phyloP scores from a whole-genome alignment of 257 asterid genomes.

The Lycium ferocissimum region DNA sequence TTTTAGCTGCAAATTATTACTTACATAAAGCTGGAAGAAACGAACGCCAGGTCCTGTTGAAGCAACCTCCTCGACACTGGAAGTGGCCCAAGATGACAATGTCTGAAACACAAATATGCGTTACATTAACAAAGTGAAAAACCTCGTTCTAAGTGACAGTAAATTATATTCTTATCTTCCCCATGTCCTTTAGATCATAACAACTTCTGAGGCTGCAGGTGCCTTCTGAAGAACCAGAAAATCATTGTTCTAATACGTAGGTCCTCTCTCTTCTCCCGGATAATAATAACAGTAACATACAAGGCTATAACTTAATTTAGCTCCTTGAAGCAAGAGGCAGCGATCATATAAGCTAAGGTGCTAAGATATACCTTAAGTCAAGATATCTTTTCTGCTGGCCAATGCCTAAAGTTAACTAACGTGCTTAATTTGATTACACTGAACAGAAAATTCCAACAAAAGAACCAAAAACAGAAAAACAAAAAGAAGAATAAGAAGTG shows the following conservation, averaged over 20 bases:
- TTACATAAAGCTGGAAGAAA: conserved; percentile 60
- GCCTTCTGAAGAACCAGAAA: background rate
- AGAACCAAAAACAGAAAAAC: background rate
- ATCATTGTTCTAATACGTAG: background rate
- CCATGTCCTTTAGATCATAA: background rate
- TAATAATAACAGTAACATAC: background rate
- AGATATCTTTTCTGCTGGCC: background rate
- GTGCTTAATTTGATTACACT: background rate
- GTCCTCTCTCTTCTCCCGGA: background rate
- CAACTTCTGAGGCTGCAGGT: background rate
- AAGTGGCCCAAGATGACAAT: conserved; percentile 67
- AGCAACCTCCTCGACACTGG: conserved; percentile 90
- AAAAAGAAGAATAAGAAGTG: background rate
- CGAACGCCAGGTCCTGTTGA: conserved; percentile 69
- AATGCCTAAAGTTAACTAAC: background rate
- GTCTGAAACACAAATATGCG: conserved; percentile 59
- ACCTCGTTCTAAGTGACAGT: background rate
- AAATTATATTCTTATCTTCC: background rate
- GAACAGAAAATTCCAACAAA: background rate
- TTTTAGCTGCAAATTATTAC: conserved; percentile 17
- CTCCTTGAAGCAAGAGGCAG: background rate
- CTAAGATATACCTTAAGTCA: background rate
- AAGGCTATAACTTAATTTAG: background rate
- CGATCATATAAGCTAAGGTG: background rate
- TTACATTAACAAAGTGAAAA: conserved; percentile 32